Evolutionary conservation across 768 basidiomycete genomes (phyloP).

Genomic region (Pulveroboletus frians): DNA sequence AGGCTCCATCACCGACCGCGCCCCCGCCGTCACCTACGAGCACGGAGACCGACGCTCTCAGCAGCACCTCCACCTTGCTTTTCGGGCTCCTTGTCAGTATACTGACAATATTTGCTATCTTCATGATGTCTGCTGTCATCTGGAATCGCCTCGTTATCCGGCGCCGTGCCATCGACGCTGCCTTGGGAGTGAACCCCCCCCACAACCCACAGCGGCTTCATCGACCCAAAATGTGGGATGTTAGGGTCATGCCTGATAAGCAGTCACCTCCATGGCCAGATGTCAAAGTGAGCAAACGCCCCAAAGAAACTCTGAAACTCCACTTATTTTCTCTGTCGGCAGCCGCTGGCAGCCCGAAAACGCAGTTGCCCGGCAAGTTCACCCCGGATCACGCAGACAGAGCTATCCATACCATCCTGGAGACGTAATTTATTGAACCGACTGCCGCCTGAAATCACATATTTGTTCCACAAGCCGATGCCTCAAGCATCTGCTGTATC

Average conservation of each 20-base stretch:
- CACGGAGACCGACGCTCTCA: neutral
- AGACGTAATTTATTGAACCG: conserved; percentile 9
- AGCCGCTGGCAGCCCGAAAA: conserved; percentile 25
- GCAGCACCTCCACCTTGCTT: conserved; percentile 22
- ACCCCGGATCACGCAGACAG: neutral
- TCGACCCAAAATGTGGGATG: conserved; percentile 25
- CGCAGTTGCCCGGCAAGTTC: neutral
- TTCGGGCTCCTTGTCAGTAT: conserved; percentile 31
- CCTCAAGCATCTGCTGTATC: neutral
- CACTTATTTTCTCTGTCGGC: neutral
- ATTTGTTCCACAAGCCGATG: conserved; percentile 24
- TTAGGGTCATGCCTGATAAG: conserved; percentile 8
- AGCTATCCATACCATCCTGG: conserved; percentile 18
- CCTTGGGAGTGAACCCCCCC: conserved; percentile 3
- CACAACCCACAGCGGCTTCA: neutral
- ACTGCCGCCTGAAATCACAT: conserved; percentile 25
- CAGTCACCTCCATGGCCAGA: conserved; percentile 11
- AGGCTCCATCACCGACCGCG: neutral
- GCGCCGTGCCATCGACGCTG: conserved; percentile 25
- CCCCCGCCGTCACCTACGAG: conserved; percentile 4
- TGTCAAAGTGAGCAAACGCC: conserved; percentile 18
- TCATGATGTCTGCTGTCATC: conserved; percentile 26
- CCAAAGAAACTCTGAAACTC: conserved; percentile 11
- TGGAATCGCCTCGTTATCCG: conserved; percentile 32
- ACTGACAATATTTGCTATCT: conserved; percentile 28